These are phyloP conservation scores for Chlorella sp. DNA, from an alignment of 139 green algal genomes.

Conservation along the genomic window DNA sequence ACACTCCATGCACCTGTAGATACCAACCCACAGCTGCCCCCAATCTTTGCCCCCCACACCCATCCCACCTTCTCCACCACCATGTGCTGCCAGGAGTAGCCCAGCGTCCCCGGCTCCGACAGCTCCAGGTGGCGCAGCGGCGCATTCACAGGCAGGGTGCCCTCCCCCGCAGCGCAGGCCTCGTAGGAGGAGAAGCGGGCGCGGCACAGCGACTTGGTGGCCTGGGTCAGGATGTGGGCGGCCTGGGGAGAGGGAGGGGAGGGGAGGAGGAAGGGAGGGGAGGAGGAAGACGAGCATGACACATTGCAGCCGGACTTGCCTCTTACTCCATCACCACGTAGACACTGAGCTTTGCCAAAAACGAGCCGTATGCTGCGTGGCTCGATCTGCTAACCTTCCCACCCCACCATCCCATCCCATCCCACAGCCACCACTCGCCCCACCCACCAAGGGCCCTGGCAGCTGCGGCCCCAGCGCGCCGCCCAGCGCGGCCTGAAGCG, in stretches of 20 bases:
- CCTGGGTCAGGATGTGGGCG: constrained; percentile 50
- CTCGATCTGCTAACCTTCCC: too few relatives aligned
- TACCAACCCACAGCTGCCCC: background rate
- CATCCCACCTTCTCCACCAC: background rate
- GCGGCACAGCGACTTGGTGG: constrained; percentile 44
- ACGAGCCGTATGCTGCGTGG: too few relatives aligned
- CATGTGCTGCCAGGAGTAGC: constrained; percentile 17
- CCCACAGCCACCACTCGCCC: too few relatives aligned
- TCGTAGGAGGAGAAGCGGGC: constrained; percentile 20
- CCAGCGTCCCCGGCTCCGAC: background rate
- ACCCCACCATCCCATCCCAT: too few relatives aligned
- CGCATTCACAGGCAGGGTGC: constrained; percentile 28
- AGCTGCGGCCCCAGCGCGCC: background rate
- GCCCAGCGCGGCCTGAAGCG: constrained; percentile 5
- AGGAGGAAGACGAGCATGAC: too few relatives aligned
- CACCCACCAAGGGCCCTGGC: background rate
- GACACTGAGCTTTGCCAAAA: too few relatives aligned
- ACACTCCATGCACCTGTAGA: background rate
- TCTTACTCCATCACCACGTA: too few relatives aligned
- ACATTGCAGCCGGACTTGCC: too few relatives aligned
- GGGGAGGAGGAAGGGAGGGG: background rate
- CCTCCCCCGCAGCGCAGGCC: constrained; percentile 17
- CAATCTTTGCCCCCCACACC: background rate
- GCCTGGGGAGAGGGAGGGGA: background rate
- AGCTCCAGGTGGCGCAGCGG: constrained; percentile 49